phyloP scores from a whole-genome alignment of 2,329 filamentous ascomycete species.

The Paraconiothyrium sp. region DNA sequence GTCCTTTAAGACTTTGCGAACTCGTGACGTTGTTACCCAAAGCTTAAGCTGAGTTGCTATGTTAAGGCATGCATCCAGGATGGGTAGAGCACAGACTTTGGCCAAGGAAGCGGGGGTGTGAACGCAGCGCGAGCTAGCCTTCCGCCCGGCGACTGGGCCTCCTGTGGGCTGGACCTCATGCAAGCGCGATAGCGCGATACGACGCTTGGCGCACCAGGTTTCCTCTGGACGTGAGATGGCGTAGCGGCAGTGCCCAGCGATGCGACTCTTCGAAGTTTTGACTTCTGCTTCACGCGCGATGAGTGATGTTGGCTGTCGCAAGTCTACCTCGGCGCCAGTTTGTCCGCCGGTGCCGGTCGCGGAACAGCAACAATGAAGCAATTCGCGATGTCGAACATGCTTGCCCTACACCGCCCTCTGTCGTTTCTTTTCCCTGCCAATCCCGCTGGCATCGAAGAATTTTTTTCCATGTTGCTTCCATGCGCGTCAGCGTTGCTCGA shows the following conservation, averaged over 20 bases:
- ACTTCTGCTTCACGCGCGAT: not conserved
- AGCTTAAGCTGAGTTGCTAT: constrained; percentile 11
- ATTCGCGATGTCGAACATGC: not conserved
- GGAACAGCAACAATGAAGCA: constrained; percentile 2
- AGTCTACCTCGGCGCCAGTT: not conserved
- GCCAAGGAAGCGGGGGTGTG: constrained; percentile 11
- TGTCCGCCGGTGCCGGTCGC: not conserved
- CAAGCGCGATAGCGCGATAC: constrained; percentile 4
- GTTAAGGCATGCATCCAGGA: constrained; percentile 13
- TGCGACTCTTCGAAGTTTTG: not conserved
- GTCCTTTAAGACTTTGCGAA: not conserved
- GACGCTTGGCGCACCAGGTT: constrained; percentile 11
- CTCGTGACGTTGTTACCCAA: not conserved
- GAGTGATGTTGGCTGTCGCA: not conserved
- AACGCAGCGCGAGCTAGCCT: constrained; percentile 8
- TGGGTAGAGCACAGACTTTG: constrained; percentile 1
- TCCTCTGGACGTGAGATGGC: constrained; percentile 11
- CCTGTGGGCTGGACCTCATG: constrained; percentile 2
- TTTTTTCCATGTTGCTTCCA: constrained; percentile 13
- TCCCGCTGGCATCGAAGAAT: not conserved
- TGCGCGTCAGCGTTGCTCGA: constrained; percentile 9
- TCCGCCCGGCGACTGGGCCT: constrained; percentile 4
- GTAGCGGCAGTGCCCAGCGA: constrained; percentile 7
- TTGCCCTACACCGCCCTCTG: not conserved
- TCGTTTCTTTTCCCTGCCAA: constrained; percentile 1